These are phyloP conservation scores for Usnea hakonensis DNA, from an alignment of 495 filamentous ascomycete genomes.

Conservation along the genomic window DNA sequence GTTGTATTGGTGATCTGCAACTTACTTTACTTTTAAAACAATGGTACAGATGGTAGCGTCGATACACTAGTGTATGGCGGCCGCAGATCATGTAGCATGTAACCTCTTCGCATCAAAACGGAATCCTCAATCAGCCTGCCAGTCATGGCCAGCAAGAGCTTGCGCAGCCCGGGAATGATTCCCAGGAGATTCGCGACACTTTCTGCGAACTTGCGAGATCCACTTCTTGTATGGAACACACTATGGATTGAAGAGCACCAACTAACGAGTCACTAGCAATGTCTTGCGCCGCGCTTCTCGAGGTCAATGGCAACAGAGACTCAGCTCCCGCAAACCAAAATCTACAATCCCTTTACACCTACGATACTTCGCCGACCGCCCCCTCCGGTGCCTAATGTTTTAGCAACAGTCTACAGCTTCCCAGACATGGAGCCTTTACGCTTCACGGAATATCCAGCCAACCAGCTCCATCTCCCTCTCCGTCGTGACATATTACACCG, in stretches of 20 bases:
- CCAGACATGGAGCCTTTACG: constrained; percentile 78
- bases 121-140: not conserved
- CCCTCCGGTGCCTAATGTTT: constrained; percentile 50
- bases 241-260: not conserved
- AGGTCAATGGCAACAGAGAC: constrained; percentile 78
- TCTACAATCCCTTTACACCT: constrained; percentile 24
- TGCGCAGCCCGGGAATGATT: not conserved
- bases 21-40: too few relatives aligned
- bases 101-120: not conserved
- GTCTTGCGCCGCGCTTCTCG: constrained; percentile 38
- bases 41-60: too few relatives aligned
- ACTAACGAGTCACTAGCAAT: constrained; percentile 38
- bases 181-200: constrained; percentile 11
- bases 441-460: constrained; percentile 69
- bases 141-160: not conserved
- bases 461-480: constrained; percentile 76
- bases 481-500: constrained; percentile 90
- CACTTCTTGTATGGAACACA: constrained; percentile 35
- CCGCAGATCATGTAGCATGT: too few relatives aligned
- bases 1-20: too few relatives aligned
- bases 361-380: constrained; percentile 23
- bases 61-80: too few relatives aligned
- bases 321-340: constrained; percentile 29
- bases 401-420: constrained; percentile 81
- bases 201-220: constrained; percentile 24